Percentiles rank a stretch among this genome's conserved stretches.
Conservation (phyloP, 495 filamentous ascomycete species). For the Penicillium angulare region DNA sequence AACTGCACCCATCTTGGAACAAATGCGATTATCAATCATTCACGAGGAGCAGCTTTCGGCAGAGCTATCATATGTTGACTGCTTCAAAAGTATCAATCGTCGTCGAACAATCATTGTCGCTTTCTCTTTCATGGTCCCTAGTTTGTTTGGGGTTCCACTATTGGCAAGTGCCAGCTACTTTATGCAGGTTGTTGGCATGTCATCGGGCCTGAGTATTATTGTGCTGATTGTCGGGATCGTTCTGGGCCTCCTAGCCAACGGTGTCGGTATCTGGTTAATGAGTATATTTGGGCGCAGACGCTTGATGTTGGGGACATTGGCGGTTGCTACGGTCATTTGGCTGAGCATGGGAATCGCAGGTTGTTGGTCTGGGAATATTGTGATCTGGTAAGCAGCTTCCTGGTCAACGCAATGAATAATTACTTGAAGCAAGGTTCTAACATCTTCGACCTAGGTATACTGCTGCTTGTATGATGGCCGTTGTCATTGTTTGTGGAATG, state of each 20-base stretch:
- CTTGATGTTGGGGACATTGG: slow-evolving; percentile 21
- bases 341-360: slow-evolving; percentile 32
- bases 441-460: slow-evolving; percentile 24
- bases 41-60: slow-evolving; percentile 18
- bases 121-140: slow-evolving; percentile 32
- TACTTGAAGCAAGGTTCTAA: not conserved
- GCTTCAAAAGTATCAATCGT: slow-evolving; percentile 42
- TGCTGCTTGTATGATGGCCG: slow-evolving; percentile 20
- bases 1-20: slow-evolving; percentile 1
- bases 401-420: not conserved
- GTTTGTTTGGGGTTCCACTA: slow-evolving; percentile 29
- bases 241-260: slow-evolving; percentile 27
- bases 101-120: slow-evolving; percentile 48
- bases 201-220: slow-evolving; percentile 23
- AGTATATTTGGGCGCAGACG: slow-evolving; percentile 23
- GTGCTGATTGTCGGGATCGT: slow-evolving; percentile 29
- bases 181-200: slow-evolving; percentile 34
- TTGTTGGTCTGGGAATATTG: slow-evolving; percentile 23
- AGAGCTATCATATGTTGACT: slow-evolving; percentile 36
- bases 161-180: slow-evolving; percentile 33
- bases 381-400: slow-evolving; percentile 24
- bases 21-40: slow-evolving; percentile 19
- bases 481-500: slow-evolving; percentile 22
- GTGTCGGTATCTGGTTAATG: slow-evolving; percentile 25
- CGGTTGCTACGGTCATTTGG: slow-evolving; percentile 22